phyloP scores from a whole-genome alignment of 2,329 filamentous ascomycete genomes.

The Pyrenochaeta sp. region DNA sequence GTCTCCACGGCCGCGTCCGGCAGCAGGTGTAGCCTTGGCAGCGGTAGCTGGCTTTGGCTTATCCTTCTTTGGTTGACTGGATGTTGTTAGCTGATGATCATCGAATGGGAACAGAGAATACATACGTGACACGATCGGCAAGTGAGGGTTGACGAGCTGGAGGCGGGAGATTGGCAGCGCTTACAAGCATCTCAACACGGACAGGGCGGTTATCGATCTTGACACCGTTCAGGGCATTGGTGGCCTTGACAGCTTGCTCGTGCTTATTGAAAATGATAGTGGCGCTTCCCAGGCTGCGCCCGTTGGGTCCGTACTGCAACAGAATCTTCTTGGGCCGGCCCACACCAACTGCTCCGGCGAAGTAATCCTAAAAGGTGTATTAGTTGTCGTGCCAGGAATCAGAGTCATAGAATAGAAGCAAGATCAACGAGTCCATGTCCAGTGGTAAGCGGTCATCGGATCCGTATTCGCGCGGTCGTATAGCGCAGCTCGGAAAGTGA shows the following conservation, averaged over 20 bases:
- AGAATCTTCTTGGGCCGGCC: slow-evolving; percentile 91
- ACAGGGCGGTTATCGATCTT: slow-evolving; percentile 90
- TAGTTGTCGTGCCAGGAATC: slow-evolving; percentile 63
- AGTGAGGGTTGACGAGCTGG: slow-evolving; percentile 74
- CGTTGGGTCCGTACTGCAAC: slow-evolving; percentile 91
- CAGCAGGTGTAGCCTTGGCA: slow-evolving; percentile 68
- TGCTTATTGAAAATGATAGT: slow-evolving; percentile 85
- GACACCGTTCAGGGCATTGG: slow-evolving; percentile 83
- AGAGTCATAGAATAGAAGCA: slow-evolving; percentile 42
- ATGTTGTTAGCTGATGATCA: slow-evolving; percentile 13
- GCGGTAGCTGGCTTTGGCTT: slow-evolving; percentile 76
- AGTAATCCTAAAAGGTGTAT: slow-evolving; percentile 90
- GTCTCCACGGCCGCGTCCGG: slow-evolving; percentile 54
- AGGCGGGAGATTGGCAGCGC: slow-evolving; percentile 74
- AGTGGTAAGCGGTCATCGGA: slow-evolving; percentile 28
- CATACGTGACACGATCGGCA: slow-evolving; percentile 83
- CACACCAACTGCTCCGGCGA: slow-evolving; percentile 84
- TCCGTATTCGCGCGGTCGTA: slow-evolving; percentile 32
- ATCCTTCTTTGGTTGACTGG: slow-evolving; percentile 69
- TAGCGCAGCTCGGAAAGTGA: slow-evolving; percentile 38
- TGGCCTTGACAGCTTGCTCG: slow-evolving; percentile 85
- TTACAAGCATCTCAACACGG: slow-evolving; percentile 94
- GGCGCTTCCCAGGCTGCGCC: slow-evolving; percentile 89
- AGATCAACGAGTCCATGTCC: slow-evolving; percentile 34
- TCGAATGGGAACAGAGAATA: slow-evolving; percentile 16